Evolutionary conservation across 345 rosid genomes (phyloP), one percentile per base, ranked within the genome.

Genomic region (Populus deltoides): DNA sequence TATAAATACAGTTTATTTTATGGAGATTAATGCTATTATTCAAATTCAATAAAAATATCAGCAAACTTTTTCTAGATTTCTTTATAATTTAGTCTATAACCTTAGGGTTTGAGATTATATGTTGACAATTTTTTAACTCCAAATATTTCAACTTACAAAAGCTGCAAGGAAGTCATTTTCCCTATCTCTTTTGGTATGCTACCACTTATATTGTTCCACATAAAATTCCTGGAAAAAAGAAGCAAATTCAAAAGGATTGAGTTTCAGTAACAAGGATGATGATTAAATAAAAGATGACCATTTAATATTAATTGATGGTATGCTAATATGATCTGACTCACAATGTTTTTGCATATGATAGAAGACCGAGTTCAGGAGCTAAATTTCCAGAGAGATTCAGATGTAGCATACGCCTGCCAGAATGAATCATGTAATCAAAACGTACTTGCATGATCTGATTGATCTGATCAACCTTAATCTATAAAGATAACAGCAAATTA

Each of bases 201-300:
- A 57, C 89, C 89, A 17, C 78, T 81, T 17, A 88, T 79, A 36
- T 82, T 75, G 39, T 86, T 88, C 89, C 89, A 88, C 89, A 88
- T 84, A 45, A 88, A 84, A 79, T 88, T 83, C 82, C 89, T 84
- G 82, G 35, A 15, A 61, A 73, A 15, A 77, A 0, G 20, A 78
- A 80, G 16, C 29, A 35, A 53, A 47, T 69, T 27, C 53, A 11
- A 59, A 3, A 62, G 43, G 3, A 62, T 24, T 10, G 25, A 16
- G 10, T 47, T 47, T 47, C 12, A 15, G 53, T 15, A 15, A 47
- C 18, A 22, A 55, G 24, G 68, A 49, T 8, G 49, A 31, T 61
- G 55, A 41, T 7, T 27, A 15, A 25, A 8, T 7, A 1, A n/a
- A 25, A 41, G 11, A 61, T 22, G 22, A 7, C 12, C 22, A 7